Evolutionary conservation across 2,329 filamentous ascomycete species (phyloP).

Genomic region (Colletotrichum sp.): DNA sequence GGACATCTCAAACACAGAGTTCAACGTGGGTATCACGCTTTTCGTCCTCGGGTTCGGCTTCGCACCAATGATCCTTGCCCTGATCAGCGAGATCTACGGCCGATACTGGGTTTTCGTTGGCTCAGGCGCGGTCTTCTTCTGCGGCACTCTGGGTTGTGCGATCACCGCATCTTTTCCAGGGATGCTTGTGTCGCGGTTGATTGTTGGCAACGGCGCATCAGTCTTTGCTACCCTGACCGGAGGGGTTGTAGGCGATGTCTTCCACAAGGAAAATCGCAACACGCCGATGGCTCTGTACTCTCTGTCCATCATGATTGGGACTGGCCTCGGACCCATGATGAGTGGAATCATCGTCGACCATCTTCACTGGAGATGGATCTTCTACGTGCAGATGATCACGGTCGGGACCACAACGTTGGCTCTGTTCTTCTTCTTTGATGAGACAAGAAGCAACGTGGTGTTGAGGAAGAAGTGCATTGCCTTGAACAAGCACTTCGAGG

Average conservation of each 20-base stretch:
- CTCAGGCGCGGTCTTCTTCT: slow-evolving; percentile 38
- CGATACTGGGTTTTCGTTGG: slow-evolving; percentile 35
- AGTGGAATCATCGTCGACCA: slow-evolving; percentile 64
- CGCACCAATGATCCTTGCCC: slow-evolving; percentile 72
- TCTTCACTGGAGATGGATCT: slow-evolving; percentile 69
- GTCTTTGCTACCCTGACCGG: slow-evolving; percentile 55
- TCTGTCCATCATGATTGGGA: slow-evolving; percentile 65
- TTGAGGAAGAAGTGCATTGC: slow-evolving; percentile 63
- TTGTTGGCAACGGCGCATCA: slow-evolving; percentile 66
- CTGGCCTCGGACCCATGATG: slow-evolving; percentile 66
- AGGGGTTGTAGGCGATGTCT: slow-evolving; percentile 72
- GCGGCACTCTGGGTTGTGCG: slow-evolving; percentile 58
- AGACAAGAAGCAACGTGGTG: slow-evolving; percentile 72
- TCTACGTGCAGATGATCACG: slow-evolving; percentile 69
- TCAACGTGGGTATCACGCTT: slow-evolving; percentile 64
- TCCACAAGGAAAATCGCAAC: slow-evolving; percentile 66
- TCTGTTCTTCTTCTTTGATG: slow-evolving; percentile 66
- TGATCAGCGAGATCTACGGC: slow-evolving; percentile 67
- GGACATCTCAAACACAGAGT: slow-evolving; percentile 60
- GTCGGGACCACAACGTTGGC: slow-evolving; percentile 58
- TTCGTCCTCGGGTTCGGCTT: slow-evolving; percentile 71
- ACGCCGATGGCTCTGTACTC: slow-evolving; percentile 74
- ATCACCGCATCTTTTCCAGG: slow-evolving; percentile 64
- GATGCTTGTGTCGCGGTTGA: slow-evolving; percentile 67
- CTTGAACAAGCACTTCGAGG: slow-evolving; percentile 50